Conservation (phyloP, 2,329 filamentous ascomycete genomes). For the Pseudohalonectria lignicola region DNA sequence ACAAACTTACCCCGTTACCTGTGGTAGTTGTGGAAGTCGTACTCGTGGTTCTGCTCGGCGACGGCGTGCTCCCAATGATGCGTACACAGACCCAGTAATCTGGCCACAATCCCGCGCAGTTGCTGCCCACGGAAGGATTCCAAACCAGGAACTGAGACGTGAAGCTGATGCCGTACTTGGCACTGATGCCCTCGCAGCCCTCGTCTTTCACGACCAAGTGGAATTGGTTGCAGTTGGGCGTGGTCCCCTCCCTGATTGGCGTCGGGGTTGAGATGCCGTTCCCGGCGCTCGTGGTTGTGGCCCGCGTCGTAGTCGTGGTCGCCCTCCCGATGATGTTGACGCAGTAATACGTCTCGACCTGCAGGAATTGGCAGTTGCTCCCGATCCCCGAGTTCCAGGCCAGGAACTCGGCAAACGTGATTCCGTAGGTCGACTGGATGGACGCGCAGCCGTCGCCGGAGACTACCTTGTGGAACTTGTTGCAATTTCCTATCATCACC, state of each 20-base stretch:
- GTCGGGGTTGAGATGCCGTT: not conserved
- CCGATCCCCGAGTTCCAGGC: slow-evolving; percentile 9
- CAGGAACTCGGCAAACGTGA: slow-evolving; percentile 4
- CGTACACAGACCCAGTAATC: no score
- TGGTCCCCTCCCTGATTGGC: not conserved
- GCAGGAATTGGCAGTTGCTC: slow-evolving; percentile 9
- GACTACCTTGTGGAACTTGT: slow-evolving; percentile 17
- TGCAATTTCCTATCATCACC: slow-evolving; percentile 12
- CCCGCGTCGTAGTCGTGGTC: not conserved
- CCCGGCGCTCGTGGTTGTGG: not conserved
- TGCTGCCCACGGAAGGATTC: no score
- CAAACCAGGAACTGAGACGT: no score
- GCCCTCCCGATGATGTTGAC: slow-evolving; percentile 4
- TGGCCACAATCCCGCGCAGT: no score
- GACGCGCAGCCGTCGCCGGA: slow-evolving; percentile 18
- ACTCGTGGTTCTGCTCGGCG: no score
- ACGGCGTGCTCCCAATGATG: no score
- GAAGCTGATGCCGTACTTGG: not conserved
- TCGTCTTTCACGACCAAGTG: not conserved
- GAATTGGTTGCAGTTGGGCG: not conserved
- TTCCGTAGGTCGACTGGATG: slow-evolving; percentile 5
- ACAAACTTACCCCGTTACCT: no score
- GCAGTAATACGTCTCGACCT: slow-evolving; percentile 10
- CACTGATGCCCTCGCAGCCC: not conserved
- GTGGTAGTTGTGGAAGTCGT: no score